Percentiles rank a stretch among this genome's conserved stretches.
Evolutionary conservation across 202 grass and related monocot species (phyloP).

Genomic region (Carex sylvatica): DNA sequence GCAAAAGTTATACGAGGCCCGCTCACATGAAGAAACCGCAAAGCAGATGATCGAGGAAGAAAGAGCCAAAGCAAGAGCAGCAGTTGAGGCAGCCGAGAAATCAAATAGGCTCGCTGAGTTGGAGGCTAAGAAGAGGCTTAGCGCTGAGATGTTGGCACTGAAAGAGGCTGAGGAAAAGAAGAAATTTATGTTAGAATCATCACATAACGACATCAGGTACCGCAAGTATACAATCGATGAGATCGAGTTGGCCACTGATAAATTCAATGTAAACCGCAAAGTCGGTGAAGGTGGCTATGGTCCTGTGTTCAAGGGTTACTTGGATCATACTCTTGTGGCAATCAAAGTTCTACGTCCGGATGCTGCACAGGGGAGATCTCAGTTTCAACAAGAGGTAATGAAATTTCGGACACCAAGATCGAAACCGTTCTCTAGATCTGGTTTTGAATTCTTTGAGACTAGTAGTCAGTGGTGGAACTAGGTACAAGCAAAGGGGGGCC

Average conservation of each 20-base stretch:
- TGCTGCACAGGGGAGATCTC: slow-evolving; percentile 72
- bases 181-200: slow-evolving; percentile 11
- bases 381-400: slow-evolving; percentile 85
- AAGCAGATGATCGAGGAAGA: slow-evolving; percentile 64
- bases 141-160: slow-evolving; percentile 50
- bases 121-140: slow-evolving; percentile 66
- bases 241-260: slow-evolving; percentile 70
- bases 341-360: slow-evolving; percentile 90
- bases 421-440: too few species aligned
- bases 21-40: slow-evolving; percentile 55
- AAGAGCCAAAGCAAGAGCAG: slow-evolving; percentile 51
- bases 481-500: too few species aligned
- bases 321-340: slow-evolving; percentile 82
- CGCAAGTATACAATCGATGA: slow-evolving; percentile 73
- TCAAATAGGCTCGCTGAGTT: slow-evolving; percentile 63
- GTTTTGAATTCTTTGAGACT: neutral
- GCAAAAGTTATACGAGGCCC: slow-evolving; percentile 38
- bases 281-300: slow-evolving; percentile 94
- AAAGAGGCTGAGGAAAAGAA: slow-evolving; percentile 61
- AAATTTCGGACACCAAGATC: neutral
- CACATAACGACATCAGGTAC: slow-evolving; percentile 33
- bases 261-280: slow-evolving; percentile 59
- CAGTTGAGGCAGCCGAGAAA: slow-evolving; percentile 56
- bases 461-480: too few species aligned
- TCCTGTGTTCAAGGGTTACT: slow-evolving; percentile 71